These are phyloP conservation scores for Xylariaceae sp. DNA, from an alignment of 2,329 filamentous ascomycete genomes.

Conservation along the genomic window DNA sequence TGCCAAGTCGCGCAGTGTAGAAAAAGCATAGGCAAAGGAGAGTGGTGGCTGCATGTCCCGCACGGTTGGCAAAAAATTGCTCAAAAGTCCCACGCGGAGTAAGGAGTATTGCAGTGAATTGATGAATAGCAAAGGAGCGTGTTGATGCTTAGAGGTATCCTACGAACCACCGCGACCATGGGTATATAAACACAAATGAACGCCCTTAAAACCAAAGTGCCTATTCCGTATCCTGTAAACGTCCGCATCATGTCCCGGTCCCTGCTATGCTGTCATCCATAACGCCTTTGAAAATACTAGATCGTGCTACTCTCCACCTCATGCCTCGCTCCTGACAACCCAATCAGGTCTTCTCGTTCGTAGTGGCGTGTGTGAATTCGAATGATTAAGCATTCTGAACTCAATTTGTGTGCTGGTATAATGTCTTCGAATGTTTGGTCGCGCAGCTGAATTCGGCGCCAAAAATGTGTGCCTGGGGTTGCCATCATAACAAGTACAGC, in stretches of 20 bases:
- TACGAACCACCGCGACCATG: slow-evolving; percentile 8
- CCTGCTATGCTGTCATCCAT: too few relatives aligned
- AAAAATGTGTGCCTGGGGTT: slow-evolving; percentile 1
- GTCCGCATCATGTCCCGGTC: not conserved
- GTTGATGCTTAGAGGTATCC: slow-evolving; percentile 1
- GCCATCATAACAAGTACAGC: slow-evolving; percentile 23
- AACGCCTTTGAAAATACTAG: not conserved
- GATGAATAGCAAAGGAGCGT: not conserved
- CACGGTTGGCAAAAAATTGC: too few relatives aligned
- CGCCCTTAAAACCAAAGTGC: not conserved
- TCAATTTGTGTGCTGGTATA: too few relatives aligned
- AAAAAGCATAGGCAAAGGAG: too few relatives aligned
- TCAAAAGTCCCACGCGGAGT: too few relatives aligned
- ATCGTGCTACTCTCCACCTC: slow-evolving; percentile 4
- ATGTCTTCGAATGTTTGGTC: not conserved
- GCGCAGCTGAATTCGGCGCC: slow-evolving; percentile 20
- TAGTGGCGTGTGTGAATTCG: too few relatives aligned
- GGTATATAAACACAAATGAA: slow-evolving; percentile 19
- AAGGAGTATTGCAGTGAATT: not conserved
- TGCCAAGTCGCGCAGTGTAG: too few relatives aligned
- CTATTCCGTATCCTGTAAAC: too few relatives aligned
- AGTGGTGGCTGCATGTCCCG: too few relatives aligned
- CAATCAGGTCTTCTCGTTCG: too few relatives aligned
- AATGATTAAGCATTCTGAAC: too few relatives aligned
- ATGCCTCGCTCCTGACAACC: not conserved